Conservation (phyloP, 140 eudicot species). For the Bidens hawaiensis region DNA sequence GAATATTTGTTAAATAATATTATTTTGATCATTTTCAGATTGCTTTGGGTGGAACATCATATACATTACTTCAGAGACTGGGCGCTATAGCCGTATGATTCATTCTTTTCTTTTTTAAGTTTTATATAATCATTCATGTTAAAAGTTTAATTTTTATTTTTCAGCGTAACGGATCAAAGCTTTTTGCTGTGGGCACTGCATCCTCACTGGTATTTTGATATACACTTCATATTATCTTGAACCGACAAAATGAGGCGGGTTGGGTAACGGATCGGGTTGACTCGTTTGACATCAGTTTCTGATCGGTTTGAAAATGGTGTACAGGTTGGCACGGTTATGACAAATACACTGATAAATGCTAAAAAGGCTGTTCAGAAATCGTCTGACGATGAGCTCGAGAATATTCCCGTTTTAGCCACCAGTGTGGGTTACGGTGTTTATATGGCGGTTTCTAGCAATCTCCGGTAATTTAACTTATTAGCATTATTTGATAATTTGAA, state of each 20-base stretch:
- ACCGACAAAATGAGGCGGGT: neutral
- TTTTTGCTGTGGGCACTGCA: slow-evolving; percentile 90
- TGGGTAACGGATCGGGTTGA: neutral
- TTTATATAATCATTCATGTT: neutral
- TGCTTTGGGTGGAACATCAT: slow-evolving; percentile 85
- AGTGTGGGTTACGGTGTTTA: slow-evolving; percentile 92
- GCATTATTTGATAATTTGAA: neutral
- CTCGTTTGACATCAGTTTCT: neutral
- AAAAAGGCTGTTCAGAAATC: slow-evolving; percentile 66
- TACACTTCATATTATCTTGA: neutral
- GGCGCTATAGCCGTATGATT: slow-evolving; percentile 78
- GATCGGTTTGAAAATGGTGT: neutral
- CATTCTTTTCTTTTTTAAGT: neutral
- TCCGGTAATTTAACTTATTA: slow-evolving; percentile 45
- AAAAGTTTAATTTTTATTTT: neutral
- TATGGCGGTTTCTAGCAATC: slow-evolving; percentile 93
- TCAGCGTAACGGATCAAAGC: slow-evolving; percentile 95
- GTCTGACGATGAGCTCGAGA: slow-evolving; percentile 57
- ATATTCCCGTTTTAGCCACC: slow-evolving; percentile 74
- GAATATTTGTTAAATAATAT: neutral
- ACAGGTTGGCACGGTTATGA: slow-evolving; percentile 80
- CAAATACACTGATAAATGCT: slow-evolving; percentile 80
- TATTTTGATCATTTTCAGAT: slow-evolving; percentile 33
- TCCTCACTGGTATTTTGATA: slow-evolving; percentile 67
- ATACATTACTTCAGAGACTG: slow-evolving; percentile 68